Conservation (phyloP, 768 basidiomycete genomes). For the Cystobasidium tubakii region DNA sequence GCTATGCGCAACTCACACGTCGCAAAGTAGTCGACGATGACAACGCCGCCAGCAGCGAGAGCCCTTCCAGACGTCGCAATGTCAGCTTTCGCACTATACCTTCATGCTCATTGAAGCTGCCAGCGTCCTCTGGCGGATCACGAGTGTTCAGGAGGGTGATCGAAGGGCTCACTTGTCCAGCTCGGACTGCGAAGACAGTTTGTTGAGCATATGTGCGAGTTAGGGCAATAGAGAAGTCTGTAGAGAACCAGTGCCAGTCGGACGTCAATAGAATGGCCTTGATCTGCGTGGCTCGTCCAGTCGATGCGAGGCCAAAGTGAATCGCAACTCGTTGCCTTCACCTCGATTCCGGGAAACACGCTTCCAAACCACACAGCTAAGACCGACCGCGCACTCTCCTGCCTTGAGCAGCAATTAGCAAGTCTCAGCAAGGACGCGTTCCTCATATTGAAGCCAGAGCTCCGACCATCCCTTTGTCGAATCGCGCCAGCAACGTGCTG, state of each 20-base stretch:
- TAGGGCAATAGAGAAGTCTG: background rate
- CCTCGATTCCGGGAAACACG: too few species aligned
- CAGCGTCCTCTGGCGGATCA: background rate
- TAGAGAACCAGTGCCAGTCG: too few species aligned
- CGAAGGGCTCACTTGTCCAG: background rate
- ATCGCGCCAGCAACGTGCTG: background rate
- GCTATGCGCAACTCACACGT: background rate
- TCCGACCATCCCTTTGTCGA: background rate
- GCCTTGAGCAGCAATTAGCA: background rate
- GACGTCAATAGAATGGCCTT: too few species aligned
- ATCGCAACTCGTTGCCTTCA: too few species aligned
- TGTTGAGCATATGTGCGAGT: background rate
- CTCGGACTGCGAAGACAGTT: slow-evolving; percentile 3
- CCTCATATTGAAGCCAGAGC: background rate
- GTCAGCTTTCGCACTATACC: too few species aligned
- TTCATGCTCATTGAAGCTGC: background rate
- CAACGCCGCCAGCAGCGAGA: background rate
- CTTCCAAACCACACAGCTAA: too few species aligned
- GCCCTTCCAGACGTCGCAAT: background rate
- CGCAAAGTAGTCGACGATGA: slow-evolving; percentile 36
- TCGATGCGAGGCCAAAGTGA: too few species aligned
- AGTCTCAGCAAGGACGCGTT: background rate
- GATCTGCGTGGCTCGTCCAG: too few species aligned
- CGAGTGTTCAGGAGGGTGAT: background rate
- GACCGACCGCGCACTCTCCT: too few species aligned